Percentiles rank a stretch among this genome's conserved stretches.
These are phyloP conservation scores for Acephala macrosclerotiorum DNA, from an alignment of 2,329 filamentous ascomycete species.

Conservation along the genomic window DNA sequence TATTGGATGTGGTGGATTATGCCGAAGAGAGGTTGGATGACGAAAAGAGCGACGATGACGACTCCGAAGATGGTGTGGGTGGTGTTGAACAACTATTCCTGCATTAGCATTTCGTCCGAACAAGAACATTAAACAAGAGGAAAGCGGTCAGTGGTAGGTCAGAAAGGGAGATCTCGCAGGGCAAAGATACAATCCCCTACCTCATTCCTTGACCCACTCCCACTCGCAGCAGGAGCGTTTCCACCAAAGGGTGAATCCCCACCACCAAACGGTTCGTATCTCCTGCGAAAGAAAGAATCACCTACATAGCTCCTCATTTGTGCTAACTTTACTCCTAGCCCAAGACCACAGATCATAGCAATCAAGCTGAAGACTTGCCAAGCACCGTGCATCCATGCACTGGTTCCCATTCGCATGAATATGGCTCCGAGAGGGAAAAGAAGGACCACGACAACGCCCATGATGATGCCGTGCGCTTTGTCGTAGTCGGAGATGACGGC, in stretches of 20 bases:
- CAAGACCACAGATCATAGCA: slow-evolving; percentile 67
- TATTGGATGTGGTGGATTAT: slow-evolving; percentile 64
- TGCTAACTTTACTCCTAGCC: slow-evolving; percentile 59
- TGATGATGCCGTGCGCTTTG: slow-evolving; percentile 63
- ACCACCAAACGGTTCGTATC: not conserved
- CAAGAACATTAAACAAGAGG: not conserved
- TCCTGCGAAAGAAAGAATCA: slow-evolving; percentile 28
- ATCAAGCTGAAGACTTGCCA: slow-evolving; percentile 63
- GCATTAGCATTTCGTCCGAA: not conserved
- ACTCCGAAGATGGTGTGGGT: slow-evolving; percentile 64
- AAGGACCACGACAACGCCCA: slow-evolving; percentile 65
- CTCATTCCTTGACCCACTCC: not conserved
- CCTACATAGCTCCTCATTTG: slow-evolving; percentile 52
- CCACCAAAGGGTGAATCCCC: not conserved
- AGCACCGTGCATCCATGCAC: slow-evolving; percentile 57
- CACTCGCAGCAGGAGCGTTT: not conserved
- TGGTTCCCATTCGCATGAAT: slow-evolving; percentile 65
- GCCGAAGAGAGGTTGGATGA: slow-evolving; percentile 65
- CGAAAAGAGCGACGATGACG: slow-evolving; percentile 59
- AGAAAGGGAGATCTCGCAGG: not conserved
- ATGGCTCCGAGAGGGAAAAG: slow-evolving; percentile 67
- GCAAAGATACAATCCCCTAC: slow-evolving; percentile 3
- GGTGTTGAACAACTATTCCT: slow-evolving; percentile 56
- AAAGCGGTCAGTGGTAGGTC: not conserved
- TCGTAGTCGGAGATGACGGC: slow-evolving; percentile 26